Base-by-base conservation (phyloP, 106 monocot species). In the Dioscorea dumetorum region DNA sequence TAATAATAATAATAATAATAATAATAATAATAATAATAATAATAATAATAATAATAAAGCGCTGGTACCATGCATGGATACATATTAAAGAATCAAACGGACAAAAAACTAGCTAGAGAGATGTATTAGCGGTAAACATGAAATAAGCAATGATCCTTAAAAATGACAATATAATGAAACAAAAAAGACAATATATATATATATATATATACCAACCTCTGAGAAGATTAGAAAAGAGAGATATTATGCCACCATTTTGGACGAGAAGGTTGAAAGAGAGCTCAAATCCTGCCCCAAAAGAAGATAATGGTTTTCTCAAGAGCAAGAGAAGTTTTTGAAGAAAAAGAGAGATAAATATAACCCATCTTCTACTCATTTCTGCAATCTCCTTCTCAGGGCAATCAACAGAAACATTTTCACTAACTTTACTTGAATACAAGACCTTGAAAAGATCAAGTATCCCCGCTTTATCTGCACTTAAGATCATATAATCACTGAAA, bases 281-380 rank as follows among this genome's bases (percentile, higher is more conserved):
- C 74, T 78, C 77, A 14, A 74, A 2, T 4, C 22, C 74, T 0
- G 13, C 12, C 1, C 78, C 82, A 2, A 71, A 4, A 19, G 49
- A n/a, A 13, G 69, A 58, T 74, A 78, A n/a, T 13, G 82, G 82
- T 22, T 60, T 82, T 49, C 59, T 67, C 14, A 24, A 48, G 49
- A 50, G 7, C 8, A 78, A 50, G 9, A 82, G 65, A 61, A 70
- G 24, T 66, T 41, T 78, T 60, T 82, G 82, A 33, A 78, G 57
- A 8, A 78, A 23, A 52, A 82, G 82, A 15, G 82, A 82, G 51
- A 78, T 20, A 56, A 70, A 70, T 20, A 82, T 48, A 4, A 56
- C 73, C 82, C 82, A 82, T 53, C 78, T 33, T 9, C 82, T 63
- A n/a, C 60, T 57, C 23, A 18, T 12, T n/a, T 74, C 57, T 1